Base-by-base conservation (phyloP, 228 moss, liverwort and hornwort genomes). In the Sphagnum magellanicum region DNA sequence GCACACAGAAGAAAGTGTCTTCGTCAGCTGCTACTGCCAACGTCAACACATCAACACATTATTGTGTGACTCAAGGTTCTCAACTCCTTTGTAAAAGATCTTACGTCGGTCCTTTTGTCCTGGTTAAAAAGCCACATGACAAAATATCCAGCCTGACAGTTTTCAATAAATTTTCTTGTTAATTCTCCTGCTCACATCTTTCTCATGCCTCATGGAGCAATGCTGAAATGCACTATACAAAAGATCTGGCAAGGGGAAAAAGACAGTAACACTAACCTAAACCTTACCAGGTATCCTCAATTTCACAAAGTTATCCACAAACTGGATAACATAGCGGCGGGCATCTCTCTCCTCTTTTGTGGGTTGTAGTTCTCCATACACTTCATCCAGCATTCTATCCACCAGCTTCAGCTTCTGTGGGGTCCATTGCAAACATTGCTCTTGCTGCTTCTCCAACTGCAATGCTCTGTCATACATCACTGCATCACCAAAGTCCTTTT, bases 391-490 rank as follows among this genome's bases (percentile, higher is more conserved):
- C 84, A 89, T 87, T 71, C 81, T 79, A 67, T 76, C 75, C 63
- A 90, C 72, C 82, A 92, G 55, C 69, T 68, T 74, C 71, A 70
- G 76, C 66, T 66, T 84, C 59, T 73, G 76, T 10, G 71, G 63
- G 57, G 89, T 79, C 77, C 87, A 92, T 60, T 63, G 65, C 53
- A 89, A 70, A 60, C 71, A 73, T 52, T 72, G 71, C 12, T 74
- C 75, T 68, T 90, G 85, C 66, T 90, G 84, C 52, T 71, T 83
- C 81, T 95, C 95, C 65, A 92, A 76, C 68, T 80, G 77, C 64
- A 80, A 66, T 52, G 95, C 95, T 84, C 86, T 77, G 67, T 90
- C 89, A 49, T 77, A 90, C 63, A 92, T 78, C 61, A 84, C 95
- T 95, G 81, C 74, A 60, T 67, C 59, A 68, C 63, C 63, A 8